A percentile compares a stretch with the other conserved stretches of the same genome.
Evolutionary conservation across 148 eudicot genomes (phyloP).

Genomic region (Vaccinium darrowii): DNA sequence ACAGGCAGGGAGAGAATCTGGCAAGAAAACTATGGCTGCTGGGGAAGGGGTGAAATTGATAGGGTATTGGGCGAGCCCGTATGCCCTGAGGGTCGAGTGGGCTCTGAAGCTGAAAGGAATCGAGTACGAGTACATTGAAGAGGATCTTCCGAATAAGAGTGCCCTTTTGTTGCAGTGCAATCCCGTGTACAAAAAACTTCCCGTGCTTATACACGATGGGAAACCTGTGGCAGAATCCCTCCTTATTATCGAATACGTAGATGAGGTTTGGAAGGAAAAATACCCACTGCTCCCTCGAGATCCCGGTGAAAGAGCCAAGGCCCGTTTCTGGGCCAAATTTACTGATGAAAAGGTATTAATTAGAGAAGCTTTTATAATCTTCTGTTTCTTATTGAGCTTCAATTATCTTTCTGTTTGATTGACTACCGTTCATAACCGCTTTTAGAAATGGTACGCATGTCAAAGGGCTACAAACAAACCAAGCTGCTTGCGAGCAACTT

Average conservation of each 20-base stretch:
- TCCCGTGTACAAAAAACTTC: slow-evolving; percentile 1
- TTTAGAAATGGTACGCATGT: no score
- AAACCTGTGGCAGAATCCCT: slow-evolving; percentile 18
- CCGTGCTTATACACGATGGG: slow-evolving; percentile 18
- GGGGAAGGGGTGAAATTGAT: slow-evolving; percentile 24
- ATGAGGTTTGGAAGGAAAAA: slow-evolving; percentile 17
- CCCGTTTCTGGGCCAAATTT: slow-evolving; percentile 25
- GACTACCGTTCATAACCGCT: not conserved
- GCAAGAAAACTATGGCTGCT: not conserved
- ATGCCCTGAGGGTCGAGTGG: slow-evolving; percentile 29
- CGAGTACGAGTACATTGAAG: slow-evolving; percentile 26
- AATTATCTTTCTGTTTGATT: not conserved
- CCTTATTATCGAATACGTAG: slow-evolving; percentile 19
- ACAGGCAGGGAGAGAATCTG: not conserved
- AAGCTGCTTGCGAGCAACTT: no score
- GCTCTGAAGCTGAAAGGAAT: slow-evolving; percentile 34
- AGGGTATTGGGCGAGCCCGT: slow-evolving; percentile 34
- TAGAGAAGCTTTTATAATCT: not conserved
- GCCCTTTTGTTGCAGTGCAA: slow-evolving; percentile 18
- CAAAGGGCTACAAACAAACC: no score
- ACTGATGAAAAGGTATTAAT: slow-evolving; percentile 5
- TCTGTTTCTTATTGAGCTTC: not conserved
- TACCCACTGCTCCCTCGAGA: slow-evolving; percentile 18
- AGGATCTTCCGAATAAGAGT: slow-evolving; percentile 34
- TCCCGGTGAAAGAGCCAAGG: slow-evolving; percentile 18